Percentiles rank a stretch among this genome's conserved stretches.
Conservation (phyloP, 371 early-diverging fungal genomes). For the Lichtheimia corymbifera region DNA sequence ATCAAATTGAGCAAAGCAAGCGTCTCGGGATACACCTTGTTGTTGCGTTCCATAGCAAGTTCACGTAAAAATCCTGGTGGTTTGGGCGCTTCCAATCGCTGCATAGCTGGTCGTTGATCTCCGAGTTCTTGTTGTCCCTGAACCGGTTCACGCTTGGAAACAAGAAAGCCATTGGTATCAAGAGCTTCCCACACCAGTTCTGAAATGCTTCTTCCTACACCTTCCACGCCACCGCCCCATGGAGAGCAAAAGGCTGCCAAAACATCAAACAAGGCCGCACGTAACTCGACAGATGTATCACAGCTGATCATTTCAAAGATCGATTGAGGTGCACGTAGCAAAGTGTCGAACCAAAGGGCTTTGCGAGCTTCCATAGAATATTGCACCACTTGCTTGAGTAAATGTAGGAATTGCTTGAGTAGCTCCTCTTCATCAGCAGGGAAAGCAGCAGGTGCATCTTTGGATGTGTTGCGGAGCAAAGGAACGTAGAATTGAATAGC, state of each 20-base stretch:
- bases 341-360: constrained; percentile 27
- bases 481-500: constrained; percentile 37
- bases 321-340: constrained; percentile 10
- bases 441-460: constrained; percentile 17
- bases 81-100: background rate
- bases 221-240: constrained; percentile 39
- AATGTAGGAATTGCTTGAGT: constrained; percentile 25
- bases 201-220: constrained; percentile 28
- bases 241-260: constrained; percentile 44
- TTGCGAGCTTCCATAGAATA: constrained; percentile 35
- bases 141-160: constrained; percentile 30
- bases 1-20: constrained; percentile 78
- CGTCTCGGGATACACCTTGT: constrained; percentile 83
- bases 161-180: constrained; percentile 31
- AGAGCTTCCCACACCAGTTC: constrained; percentile 32
- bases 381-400: constrained; percentile 41
- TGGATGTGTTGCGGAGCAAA: constrained; percentile 12
- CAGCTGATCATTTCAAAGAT: constrained; percentile 23
- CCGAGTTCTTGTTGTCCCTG: constrained; percentile 24
- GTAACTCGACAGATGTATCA: constrained; percentile 30
- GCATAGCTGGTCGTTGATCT: background rate
- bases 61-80: constrained; percentile 29
- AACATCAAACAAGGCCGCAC: constrained; percentile 40
- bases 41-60: constrained; percentile 39
- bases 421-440: constrained; percentile 33